Conservation (phyloP, 1,139 yeast genomes). For the Hanseniaspora sp. region DNA sequence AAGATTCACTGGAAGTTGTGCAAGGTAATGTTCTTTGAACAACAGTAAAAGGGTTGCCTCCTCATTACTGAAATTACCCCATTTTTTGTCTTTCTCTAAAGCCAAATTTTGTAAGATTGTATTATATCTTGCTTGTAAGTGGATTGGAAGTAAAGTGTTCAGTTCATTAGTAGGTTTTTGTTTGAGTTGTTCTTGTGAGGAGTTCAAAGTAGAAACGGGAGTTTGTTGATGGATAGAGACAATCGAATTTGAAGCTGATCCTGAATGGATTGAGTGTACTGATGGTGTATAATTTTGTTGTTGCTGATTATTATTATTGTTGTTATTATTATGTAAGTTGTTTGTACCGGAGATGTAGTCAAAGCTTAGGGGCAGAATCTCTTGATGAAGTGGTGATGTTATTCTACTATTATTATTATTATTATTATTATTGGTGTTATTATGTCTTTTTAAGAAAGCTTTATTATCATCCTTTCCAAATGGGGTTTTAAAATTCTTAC, state of each 20-base stretch:
- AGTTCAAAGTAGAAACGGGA: neutral
- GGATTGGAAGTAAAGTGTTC: neutral
- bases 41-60: slow-evolving; percentile 4
- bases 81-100: neutral
- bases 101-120: slow-evolving; percentile 31
- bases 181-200: neutral
- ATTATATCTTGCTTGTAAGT: neutral
- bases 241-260: neutral
- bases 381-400: slow-evolving; percentile 11
- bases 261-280: neutral
- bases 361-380: neutral
- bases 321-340: neutral
- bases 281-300: slow-evolving; percentile 6
- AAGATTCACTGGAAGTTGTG: slow-evolving; percentile 12
- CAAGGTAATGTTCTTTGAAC: slow-evolving; percentile 12
- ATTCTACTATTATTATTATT: slow-evolving; percentile 14
- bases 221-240: neutral
- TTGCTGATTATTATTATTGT: neutral
- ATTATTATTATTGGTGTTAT: slow-evolving; percentile 17
- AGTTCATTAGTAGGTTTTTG: neutral
- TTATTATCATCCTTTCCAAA: slow-evolving; percentile 11
- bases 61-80: slow-evolving; percentile 5
- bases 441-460: slow-evolving; percentile 17
- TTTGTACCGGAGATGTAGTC: neutral
- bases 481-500: slow-evolving; percentile 3